Conservation (phyloP, 371 early-diverging fungal genomes). For the Syncephalastrum racemosum region DNA sequence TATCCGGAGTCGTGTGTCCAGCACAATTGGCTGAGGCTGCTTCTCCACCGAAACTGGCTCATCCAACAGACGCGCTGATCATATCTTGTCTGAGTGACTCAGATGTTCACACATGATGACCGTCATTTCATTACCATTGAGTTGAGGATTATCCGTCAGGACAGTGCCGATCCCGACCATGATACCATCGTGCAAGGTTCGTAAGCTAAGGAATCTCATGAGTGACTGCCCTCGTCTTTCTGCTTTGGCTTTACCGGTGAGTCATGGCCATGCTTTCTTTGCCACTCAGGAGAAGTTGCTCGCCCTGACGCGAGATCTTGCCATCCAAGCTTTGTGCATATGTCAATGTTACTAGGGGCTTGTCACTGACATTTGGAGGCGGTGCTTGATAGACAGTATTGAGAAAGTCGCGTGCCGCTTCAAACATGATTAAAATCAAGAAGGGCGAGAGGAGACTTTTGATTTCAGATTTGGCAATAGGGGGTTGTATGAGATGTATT, state of each 20-base stretch:
- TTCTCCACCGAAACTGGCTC: too few species aligned
- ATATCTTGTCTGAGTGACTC: too few species aligned
- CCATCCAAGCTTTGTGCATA: slow-evolving; percentile 93
- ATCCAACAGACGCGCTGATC: too few species aligned
- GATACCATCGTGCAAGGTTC: slow-evolving; percentile 80
- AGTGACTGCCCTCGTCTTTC: not conserved
- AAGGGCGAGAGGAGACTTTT: too few species aligned
- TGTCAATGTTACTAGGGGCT: slow-evolving; percentile 66
- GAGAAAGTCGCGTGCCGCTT: slow-evolving; percentile 7
- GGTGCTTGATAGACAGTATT: not conserved
- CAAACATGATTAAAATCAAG: too few species aligned
- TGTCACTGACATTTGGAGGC: not conserved
- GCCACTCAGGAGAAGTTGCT: slow-evolving; percentile 72
- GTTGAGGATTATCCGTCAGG: slow-evolving; percentile 80
- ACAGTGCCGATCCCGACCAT: slow-evolving; percentile 90
- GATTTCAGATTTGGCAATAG: too few species aligned
- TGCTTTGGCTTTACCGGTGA: slow-evolving; percentile 53
- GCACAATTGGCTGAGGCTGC: slow-evolving; percentile 84
- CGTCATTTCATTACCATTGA: slow-evolving; percentile 69
- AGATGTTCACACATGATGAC: too few species aligned
- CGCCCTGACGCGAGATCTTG: slow-evolving; percentile 66
- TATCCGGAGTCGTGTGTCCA: slow-evolving; percentile 64
- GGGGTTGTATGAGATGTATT: too few species aligned
- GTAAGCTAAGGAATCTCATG: slow-evolving; percentile 46
- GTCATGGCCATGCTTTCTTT: slow-evolving; percentile 79